Conservation (phyloP, 768 basidiomycete genomes). For the Infundibulicybe gibba region DNA sequence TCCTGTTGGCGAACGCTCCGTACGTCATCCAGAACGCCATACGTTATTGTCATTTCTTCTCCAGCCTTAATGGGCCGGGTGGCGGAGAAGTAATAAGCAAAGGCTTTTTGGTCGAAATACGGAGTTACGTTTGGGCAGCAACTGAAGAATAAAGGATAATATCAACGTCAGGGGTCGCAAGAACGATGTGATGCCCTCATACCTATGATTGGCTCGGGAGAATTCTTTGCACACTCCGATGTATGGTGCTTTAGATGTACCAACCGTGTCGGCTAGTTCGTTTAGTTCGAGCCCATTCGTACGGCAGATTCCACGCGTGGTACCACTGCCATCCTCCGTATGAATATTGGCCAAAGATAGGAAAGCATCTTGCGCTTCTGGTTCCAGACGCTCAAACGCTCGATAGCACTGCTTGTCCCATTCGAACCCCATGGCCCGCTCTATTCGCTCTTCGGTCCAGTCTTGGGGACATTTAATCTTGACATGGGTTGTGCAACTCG, state of each 20-base stretch:
- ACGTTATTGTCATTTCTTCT: slow-evolving; percentile 27
- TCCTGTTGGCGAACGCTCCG: slow-evolving; percentile 17
- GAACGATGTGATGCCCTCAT: background rate
- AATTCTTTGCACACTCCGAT: slow-evolving; percentile 21
- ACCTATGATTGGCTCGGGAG: slow-evolving; percentile 37
- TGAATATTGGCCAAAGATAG: background rate
- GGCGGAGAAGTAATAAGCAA: slow-evolving; percentile 24
- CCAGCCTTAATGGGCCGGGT: slow-evolving; percentile 21
- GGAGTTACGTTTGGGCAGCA: slow-evolving; percentile 24
- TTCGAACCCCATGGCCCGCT: too few relatives aligned
- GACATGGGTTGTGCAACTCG: too few relatives aligned
- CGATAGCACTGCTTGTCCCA: too few relatives aligned
- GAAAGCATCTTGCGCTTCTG: background rate
- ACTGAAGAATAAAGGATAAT: slow-evolving; percentile 11
- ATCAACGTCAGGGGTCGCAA: background rate
- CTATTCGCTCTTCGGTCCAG: too few relatives aligned
- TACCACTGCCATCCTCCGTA: too few relatives aligned
- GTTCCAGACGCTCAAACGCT: too few relatives aligned
- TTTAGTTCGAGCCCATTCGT: too few relatives aligned
- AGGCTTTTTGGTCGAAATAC: slow-evolving; percentile 24
- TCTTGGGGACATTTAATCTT: too few relatives aligned
- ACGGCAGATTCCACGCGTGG: too few relatives aligned
- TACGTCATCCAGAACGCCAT: slow-evolving; percentile 15
- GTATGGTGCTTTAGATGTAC: slow-evolving; percentile 11
- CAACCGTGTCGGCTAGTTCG: too few relatives aligned